Conservation (phyloP, 108 stramenopile species). For the Craspedostauros australis region DNA sequence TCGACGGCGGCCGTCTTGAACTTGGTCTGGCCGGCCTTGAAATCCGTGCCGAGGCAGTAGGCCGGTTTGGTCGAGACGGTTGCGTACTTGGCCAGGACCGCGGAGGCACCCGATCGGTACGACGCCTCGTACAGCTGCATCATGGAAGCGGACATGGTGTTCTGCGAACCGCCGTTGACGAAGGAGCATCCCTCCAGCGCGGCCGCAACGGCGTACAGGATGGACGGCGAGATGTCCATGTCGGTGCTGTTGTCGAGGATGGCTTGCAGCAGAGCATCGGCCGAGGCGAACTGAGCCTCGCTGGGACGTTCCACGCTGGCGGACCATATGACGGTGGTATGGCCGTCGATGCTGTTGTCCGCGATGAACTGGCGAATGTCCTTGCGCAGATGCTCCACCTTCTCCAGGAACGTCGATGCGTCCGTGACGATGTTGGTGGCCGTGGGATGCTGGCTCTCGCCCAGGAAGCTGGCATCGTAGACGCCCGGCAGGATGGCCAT, state of each 20-base stretch:
- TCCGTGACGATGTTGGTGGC: slow-evolving; percentile 48
- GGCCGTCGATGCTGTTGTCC: slow-evolving; percentile 50
- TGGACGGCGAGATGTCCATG: slow-evolving; percentile 65
- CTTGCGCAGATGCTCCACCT: slow-evolving; percentile 62
- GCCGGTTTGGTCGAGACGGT: slow-evolving; percentile 19
- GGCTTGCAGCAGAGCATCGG: slow-evolving; percentile 50
- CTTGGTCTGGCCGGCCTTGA: slow-evolving; percentile 86
- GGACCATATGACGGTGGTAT: slow-evolving; percentile 77
- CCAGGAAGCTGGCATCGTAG: slow-evolving; percentile 73
- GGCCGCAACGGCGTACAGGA: slow-evolving; percentile 74
- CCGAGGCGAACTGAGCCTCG: slow-evolving; percentile 28
- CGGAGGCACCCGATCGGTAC: slow-evolving; percentile 17
- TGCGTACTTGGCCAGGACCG: background rate
- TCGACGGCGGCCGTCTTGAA: slow-evolving; percentile 85
- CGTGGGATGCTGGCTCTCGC: slow-evolving; percentile 47
- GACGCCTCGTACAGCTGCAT: slow-evolving; percentile 38
- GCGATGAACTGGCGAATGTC: slow-evolving; percentile 65
- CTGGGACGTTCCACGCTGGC: slow-evolving; percentile 60
- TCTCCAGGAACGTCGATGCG: slow-evolving; percentile 22
- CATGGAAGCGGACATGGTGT: slow-evolving; percentile 64
- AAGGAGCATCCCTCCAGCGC: slow-evolving; percentile 83
- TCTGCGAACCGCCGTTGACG: slow-evolving; percentile 82
- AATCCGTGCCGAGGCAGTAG: slow-evolving; percentile 79
- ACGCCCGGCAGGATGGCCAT: slow-evolving; percentile 56
- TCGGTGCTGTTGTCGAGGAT: slow-evolving; percentile 33